Evolutionary conservation across 129 eudicot species (phyloP), one percentile per base, ranked within the genome.

Genomic region (Lonicera japonica): DNA sequence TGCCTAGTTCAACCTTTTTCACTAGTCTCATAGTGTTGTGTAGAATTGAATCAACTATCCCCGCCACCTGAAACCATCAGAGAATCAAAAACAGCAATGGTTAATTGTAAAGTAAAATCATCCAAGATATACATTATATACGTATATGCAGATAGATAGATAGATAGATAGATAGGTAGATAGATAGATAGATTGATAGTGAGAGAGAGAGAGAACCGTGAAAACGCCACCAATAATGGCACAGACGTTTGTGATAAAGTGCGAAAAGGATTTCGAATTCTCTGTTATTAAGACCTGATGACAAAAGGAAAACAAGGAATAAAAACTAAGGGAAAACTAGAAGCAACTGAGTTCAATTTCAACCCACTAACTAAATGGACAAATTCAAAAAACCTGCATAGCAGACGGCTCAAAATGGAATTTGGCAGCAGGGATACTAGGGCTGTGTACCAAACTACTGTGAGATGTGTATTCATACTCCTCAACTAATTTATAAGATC

Each of bases 161-260:
- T 61, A 19, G 22, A 20, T 8, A 19, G 51, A 68, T 56, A n/a
- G 14, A 13, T 20, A 45, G 22, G n/a, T 5, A 21, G n/a, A 57
- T 16, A 8, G 5, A 10, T 38, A 10, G 6, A n/a, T 25, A 2
- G 62, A 16, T 54, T 17, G n/a, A 18, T 61, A 46, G 48, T 40
- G 70, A 17, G 47, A 15, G 22, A 19, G 62, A 68, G 67, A 36
- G 69, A 94, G 38, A 9, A 92, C 98, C 84, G 98, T 87, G 74
- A 92, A 92, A 76, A 92, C 87, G 70, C 98, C 98, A 54, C 98
- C 98, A 19, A 87, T 92, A 45, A 92, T 92, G 52, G 98, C 96
- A 79, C 98, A 92, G 25, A 92, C 88, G 25, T 82, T 92, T 21
- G 98, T 92, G 66, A 92, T 69, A 69, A 92, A 87, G 77, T 92